Evolutionary conservation across 306 rosid genomes (phyloP), one percentile per base, ranked within the genome.

Genomic region (Fragaria vesca): DNA sequence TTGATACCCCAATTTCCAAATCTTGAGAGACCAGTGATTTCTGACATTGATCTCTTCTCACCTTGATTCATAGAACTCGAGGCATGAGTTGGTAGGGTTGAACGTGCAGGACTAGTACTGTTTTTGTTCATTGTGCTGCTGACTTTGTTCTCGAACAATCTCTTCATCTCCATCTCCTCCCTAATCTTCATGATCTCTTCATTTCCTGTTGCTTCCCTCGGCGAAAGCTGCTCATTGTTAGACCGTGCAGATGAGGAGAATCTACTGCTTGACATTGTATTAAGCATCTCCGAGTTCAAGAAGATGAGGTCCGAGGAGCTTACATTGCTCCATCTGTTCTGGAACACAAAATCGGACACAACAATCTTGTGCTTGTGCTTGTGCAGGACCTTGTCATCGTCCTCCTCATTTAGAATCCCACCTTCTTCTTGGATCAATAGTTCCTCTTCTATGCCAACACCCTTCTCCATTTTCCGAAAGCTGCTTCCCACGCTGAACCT

Each of bases 251-350:
- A 34, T 20, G 83, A 48, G 50, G 84, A 62, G 87, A 95, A 91
- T 65, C 97, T 88, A 17, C 71, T 28, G 87, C 97, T 92, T 76
- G 97, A 90, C 24, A 60, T 18, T 66, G 85, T 78, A 51, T 70
- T 79, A 36, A 95, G 78, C 97, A 95, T 85, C 76, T 95, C 97
- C 0, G 96, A 91, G 42, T 87, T 93, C 87, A 96, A 82, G 79
- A 88, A 91, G 88, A 93, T 84, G 72, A 96, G 85, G 83, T 96
- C 99, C 2, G 98, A 90, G 74, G 98, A 93, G 43, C 94, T 91
- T 69, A 93, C 87, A 62, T 84, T 88, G 80, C 99, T 96, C 99
- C 99, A 96, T 66, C 99, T 75, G 72, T 90, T 90, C 79, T 87
- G 87, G 83, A 91, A 84, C 51, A 88, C 89, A 63, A 92, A 87